Evolutionary conservation across 192 early-diverging fungal genomes (phyloP), one percentile per base, ranked within the genome.

Genomic region (Entrophospora sp.): DNA sequence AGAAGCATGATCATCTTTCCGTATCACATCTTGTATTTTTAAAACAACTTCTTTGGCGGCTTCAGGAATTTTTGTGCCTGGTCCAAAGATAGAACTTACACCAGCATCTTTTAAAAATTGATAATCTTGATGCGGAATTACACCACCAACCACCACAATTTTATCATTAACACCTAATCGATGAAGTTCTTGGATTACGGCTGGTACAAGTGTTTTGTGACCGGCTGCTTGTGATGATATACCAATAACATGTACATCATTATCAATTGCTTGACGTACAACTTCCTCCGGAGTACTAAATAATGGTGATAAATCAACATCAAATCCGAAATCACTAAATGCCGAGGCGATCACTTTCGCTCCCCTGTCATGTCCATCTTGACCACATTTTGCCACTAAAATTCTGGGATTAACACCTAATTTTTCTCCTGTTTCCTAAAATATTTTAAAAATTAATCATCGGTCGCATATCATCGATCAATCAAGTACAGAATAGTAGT

Each of bases 351-450:
- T 91, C 7, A 94, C 92, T 79, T 94, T 94, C 52, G 92, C 92
- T n/a, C 92, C 92, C 59, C 92, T 85, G 69, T 94, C 92, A 62
- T 94, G 92, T 25, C 92, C 92, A 71, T 94, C 92, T 77, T 94
- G 92, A 51, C 92, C 92, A 89, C 92, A 92, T 77, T 94, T 94
- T 55, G 89, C 92, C 4, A 94, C 90, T 20, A 94, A 75, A 64
- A 94, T 79, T 76, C 92, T 89, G 18, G 92, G 92, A n/a, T 90
- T 86, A 37, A 91, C 83, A 72, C 92, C 92, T 57, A 66, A 42
- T 38, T 53, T 66, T 31, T 6, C 5, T 22, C 49, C 16, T 20
- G 64, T 55, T 38, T 30, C 3, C 64, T 66, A 27, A 27, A 45
- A 20, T 38, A 24, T 59, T 9, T 8, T n/a, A n/a, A n/a, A n/a